phyloP scores from a whole-genome alignment of 73 alveolate genomes.

The Tetrahymena malaccensis region DNA sequence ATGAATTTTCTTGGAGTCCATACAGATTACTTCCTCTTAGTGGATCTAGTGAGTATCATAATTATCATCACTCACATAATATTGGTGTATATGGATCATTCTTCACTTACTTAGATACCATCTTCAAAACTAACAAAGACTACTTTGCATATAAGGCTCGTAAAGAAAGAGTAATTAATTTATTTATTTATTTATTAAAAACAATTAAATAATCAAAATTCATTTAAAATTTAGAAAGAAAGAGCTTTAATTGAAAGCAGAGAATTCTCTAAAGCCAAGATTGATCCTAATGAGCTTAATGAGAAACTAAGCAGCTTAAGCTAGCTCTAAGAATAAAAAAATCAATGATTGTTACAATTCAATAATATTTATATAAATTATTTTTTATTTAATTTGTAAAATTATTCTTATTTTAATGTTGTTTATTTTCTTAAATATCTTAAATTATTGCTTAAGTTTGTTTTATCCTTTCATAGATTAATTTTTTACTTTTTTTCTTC shows the following conservation, averaged over 20 bases:
- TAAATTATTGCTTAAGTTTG: no score
- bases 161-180: neutral
- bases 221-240: neutral
- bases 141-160: neutral
- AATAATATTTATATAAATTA: neutral
- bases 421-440: neutral
- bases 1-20: constrained; percentile 76
- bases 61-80: constrained; percentile 67
- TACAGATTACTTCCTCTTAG: constrained; percentile 64
- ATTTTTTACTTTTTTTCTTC: no score
- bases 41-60: constrained; percentile 52
- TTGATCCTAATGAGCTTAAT: neutral
- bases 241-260: neutral
- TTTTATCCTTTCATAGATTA: no score
- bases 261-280: neutral
- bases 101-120: constrained; percentile 56
- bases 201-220: neutral
- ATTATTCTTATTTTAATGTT: neutral
- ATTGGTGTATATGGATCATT: constrained; percentile 56
- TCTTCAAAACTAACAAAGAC: constrained; percentile 23
- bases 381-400: neutral
- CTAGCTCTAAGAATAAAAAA: neutral
- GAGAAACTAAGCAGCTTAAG: neutral
- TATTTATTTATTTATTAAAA: neutral
- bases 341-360: neutral